phyloP scores from a whole-genome alignment of 1,284 basidiomycete species.

The Papiliotrema nemorosa region DNA sequence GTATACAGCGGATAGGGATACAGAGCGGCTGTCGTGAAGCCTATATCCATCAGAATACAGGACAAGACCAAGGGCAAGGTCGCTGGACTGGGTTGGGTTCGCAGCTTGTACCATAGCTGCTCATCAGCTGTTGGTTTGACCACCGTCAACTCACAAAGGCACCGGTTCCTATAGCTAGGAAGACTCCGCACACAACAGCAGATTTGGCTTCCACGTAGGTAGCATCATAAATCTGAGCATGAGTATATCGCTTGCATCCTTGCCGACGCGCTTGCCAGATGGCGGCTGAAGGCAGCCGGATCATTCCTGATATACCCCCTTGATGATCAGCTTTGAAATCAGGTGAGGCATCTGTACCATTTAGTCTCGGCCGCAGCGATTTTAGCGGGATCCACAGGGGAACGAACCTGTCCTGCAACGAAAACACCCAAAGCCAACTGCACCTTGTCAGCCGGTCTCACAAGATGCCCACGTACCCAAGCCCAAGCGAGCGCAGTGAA shows the following conservation, averaged over 20 bases:
- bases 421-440: conserved; percentile 33
- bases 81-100: conserved; percentile 44
- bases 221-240: conserved; percentile 35
- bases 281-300: conserved; percentile 9
- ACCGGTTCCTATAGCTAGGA: conserved; percentile 38
- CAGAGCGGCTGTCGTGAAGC: conserved; percentile 34
- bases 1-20: conserved; percentile 34
- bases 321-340: neutral
- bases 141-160: conserved; percentile 22
- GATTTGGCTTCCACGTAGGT: conserved; percentile 45
- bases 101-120: conserved; percentile 44
- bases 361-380: conserved; percentile 27
- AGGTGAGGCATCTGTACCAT: conserved; percentile 9
- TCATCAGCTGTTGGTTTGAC: neutral
- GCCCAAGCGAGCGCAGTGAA: conserved; percentile 42
- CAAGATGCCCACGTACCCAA: conserved; percentile 28
- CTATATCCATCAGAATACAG: conserved; percentile 43
- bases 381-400: conserved; percentile 18
- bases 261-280: conserved; percentile 7
- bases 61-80: conserved; percentile 45
- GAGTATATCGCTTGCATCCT: too few species aligned
- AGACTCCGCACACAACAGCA: conserved; percentile 38
- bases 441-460: neutral
- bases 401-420: conserved; percentile 26
- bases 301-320: conserved; percentile 17